Evolutionary conservation across 495 filamentous ascomycete genomes (phyloP), one percentile per base, ranked within the genome.

Genomic region (Terfezia claveryi): DNA sequence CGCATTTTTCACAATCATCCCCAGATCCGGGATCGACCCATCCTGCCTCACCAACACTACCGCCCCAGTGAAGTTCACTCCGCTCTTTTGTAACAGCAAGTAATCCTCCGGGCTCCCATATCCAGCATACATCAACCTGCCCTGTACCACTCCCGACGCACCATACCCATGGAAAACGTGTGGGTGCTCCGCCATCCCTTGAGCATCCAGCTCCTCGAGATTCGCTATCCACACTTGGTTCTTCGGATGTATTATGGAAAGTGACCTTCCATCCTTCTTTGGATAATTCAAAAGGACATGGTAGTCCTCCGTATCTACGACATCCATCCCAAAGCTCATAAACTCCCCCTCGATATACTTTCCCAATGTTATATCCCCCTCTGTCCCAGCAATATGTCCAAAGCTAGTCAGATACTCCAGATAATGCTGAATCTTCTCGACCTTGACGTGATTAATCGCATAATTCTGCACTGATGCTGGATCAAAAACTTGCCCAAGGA

Each of bases 241-340:
- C 52, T 83, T 80, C 0, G 62, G 57, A 4, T 70, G 69, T 50
- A 94, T 67, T 53, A 96, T 85, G 51, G 85, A 78, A 55, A 99
- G 80, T 62, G 79, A 78, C 60, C 91, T 72, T 3, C 87, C 88
- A 52, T 74, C 81, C 2, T 70, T 63, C 60, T 75, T 84, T 8
- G 91, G 88, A 60, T 92, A 96, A 68, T 96, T 94, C 57, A 96
- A 67, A 65, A 95, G 96, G 3, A 92, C 87, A 59, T 83, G 73
- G 67, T 85, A 94, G 57, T 80, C 72, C 57, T 93, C 83, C 59
- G 81, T 72, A 41, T 71, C 65, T 32, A 93, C 78, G 49, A 76
- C 69, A 57, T 94, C 86, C 59, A 96, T 70, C 9, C 76, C 76
- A 55, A 80, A 79, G 36, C 69, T 74, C 59, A 67, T 68, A 65